Evolutionary conservation across 805 yeast genomes (phyloP).

Genomic region (Suhomyces sp.): DNA sequence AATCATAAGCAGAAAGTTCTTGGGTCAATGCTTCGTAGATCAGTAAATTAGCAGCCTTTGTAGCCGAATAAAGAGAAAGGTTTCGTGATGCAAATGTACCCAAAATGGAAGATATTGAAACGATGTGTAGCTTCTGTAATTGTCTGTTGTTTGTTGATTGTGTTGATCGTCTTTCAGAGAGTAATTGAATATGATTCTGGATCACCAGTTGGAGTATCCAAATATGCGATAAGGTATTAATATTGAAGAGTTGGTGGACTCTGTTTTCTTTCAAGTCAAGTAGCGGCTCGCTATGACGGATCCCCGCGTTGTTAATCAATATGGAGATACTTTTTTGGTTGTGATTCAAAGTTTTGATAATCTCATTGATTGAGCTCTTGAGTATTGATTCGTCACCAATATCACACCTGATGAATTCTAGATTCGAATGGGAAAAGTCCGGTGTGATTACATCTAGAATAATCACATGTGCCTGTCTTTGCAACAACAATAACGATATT

Average conservation of each 20-base stretch:
- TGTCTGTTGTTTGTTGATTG: too few species aligned
- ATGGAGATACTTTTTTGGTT: constrained; percentile 24
- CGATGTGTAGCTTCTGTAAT: constrained; percentile 37
- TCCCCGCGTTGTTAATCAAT: constrained; percentile 51
- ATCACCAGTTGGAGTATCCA: constrained; percentile 24
- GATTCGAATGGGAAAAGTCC: constrained; percentile 8
- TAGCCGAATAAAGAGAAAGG: constrained; percentile 48
- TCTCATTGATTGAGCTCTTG: constrained; percentile 13
- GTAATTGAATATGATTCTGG: constrained; percentile 16
- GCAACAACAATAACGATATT: constrained; percentile 27
- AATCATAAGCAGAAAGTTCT: constrained; percentile 30
- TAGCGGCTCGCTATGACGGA: constrained; percentile 36
- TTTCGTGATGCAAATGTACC: constrained; percentile 50
- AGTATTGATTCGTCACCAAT: constrained; percentile 17
- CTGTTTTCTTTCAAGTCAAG: constrained; percentile 20
- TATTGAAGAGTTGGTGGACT: constrained; percentile 25
- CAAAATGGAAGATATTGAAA: constrained; percentile 47
- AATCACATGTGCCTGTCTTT: constrained; percentile 19
- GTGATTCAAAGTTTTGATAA: constrained; percentile 8
- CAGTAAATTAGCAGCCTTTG: constrained; percentile 47
- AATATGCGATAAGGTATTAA: constrained; percentile 34
- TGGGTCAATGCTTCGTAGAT: constrained; percentile 45
- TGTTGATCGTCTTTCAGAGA: neutral
- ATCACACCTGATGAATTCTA: constrained; percentile 26
- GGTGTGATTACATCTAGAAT: constrained; percentile 32